These are phyloP conservation scores for Mallotus nudiflorus DNA, from an alignment of 345 rosid species.

Conservation along the genomic window DNA sequence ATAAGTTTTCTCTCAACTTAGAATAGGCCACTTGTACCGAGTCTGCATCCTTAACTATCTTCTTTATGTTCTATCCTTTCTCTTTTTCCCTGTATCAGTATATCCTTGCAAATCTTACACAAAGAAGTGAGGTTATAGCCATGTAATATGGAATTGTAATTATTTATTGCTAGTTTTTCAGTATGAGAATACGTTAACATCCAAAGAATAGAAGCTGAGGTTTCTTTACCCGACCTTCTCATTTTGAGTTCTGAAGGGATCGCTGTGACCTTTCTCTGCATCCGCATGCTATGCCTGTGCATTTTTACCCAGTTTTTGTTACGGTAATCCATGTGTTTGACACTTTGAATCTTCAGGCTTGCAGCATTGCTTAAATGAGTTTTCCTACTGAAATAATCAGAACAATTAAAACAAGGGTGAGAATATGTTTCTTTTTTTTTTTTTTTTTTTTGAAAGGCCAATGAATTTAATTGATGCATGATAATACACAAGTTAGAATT, in stretches of 20 bases:
- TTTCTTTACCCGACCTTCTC: neutral
- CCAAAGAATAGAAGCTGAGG: neutral
- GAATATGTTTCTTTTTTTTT: too few relatives aligned
- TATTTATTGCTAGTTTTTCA: neutral
- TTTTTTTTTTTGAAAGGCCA: too few relatives aligned
- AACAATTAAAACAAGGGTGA: too few relatives aligned
- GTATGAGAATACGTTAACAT: neutral
- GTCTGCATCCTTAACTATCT: neutral
- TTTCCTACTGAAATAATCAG: too few relatives aligned
- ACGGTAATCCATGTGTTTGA: neutral
- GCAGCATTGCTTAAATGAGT: neutral
- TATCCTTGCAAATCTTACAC: neutral
- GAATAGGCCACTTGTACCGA: neutral
- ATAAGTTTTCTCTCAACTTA: neutral
- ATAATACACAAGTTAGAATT: too few relatives aligned
- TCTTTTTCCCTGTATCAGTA: slow-evolving; percentile 4
- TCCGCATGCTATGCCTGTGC: neutral
- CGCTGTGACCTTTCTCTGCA: neutral
- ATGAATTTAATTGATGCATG: too few relatives aligned
- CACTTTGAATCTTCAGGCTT: too few relatives aligned
- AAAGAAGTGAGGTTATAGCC: neutral
- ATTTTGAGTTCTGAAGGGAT: neutral
- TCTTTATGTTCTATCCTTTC: neutral
- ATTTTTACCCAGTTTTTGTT: neutral
- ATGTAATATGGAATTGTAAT: slow-evolving; percentile 12